Conservation (phyloP, 2,329 filamentous ascomycete species). For the Trichophyton mentagrophytes region DNA sequence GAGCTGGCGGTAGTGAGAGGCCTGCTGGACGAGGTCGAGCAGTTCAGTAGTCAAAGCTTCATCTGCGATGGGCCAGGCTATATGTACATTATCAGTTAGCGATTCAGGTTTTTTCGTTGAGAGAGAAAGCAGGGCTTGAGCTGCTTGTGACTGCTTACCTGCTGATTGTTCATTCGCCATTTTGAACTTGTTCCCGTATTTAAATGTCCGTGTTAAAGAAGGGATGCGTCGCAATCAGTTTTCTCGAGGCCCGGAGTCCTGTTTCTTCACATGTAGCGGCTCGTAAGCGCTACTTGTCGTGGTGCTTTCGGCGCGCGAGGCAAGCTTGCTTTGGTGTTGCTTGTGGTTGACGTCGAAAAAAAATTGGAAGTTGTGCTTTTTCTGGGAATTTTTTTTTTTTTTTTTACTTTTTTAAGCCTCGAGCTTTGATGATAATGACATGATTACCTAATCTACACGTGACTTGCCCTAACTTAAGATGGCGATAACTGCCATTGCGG, state of each 20-base stretch:
- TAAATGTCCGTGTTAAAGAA: not conserved
- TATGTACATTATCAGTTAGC: not conserved
- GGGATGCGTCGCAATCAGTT: slow-evolving; percentile 13
- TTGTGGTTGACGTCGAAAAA: not conserved
- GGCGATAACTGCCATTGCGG: not conserved
- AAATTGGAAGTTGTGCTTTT: not conserved
- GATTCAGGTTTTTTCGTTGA: not conserved
- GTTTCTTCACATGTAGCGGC: slow-evolving; percentile 2
- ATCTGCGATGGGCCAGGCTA: slow-evolving; percentile 61
- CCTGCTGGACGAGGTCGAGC: slow-evolving; percentile 68
- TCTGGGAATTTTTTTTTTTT: not conserved
- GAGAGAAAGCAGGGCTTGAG: not conserved
- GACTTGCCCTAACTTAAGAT: not conserved
- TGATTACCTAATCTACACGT: not conserved
- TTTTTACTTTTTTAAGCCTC: not conserved
- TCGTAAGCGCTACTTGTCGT: not conserved
- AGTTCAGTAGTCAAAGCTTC: slow-evolving; percentile 66
- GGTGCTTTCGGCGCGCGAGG: not conserved
- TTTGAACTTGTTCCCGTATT: slow-evolving; percentile 6
- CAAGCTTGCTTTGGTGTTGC: not conserved
- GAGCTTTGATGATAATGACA: not conserved
- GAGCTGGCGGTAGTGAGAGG: slow-evolving; percentile 50
- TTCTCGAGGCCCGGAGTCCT: not conserved
- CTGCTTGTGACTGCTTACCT: slow-evolving; percentile 5
- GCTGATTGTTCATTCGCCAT: slow-evolving; percentile 15